Base-by-base conservation (phyloP, 2,329 filamentous ascomycete species). In the Aspergillus costaricaensis region DNA sequence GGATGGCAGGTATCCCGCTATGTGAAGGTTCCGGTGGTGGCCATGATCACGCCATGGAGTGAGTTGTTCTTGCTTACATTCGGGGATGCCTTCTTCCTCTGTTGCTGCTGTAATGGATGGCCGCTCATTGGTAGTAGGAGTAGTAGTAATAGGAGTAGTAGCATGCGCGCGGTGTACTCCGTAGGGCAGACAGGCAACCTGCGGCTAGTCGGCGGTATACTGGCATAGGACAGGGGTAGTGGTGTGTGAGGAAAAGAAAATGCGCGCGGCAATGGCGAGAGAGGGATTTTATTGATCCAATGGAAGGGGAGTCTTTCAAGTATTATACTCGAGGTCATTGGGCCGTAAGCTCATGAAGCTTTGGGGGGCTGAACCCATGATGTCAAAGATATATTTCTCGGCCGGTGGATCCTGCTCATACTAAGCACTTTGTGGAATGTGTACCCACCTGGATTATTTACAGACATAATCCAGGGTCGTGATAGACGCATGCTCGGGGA, bases 171-270 rank as follows among this genome's bases (percentile, higher is more conserved):
- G 23, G 23, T 15, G 23, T 15, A 36, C 32, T 14, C 32, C 32
- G 32, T n/a, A 49, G 44, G 44, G 44, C 44, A 49, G 44, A 49
- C 23, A 49, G 44, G 44, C 44, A 49, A 49, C 44, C 44, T 14
- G 32, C 23, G 44, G 14, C 44, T 25, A 17, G 32, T 25, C 6
- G 2, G 44, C 23, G 8, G 14, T 25, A 49, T 36, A 36, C 32
- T 36, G 23, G 5, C 23, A n/a, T 49, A 48, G 32, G 12, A 36
- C 32, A 36, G 32, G 32, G 12, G 32, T 36, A 3, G 17, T 49
- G 23, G 44, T 49, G 23, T 27, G 23, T 27, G 44, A 49, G 44
- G 44, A 30, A 49, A 27, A 27, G 23, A 23, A 15, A 27, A 15
- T 23, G 15, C 21, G 8, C 44, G 44, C 21, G 21, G 44, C 21